Evolutionary conservation across 495 filamentous ascomycete genomes (phyloP), one percentile per base, ranked within the genome.

Genomic region (Eremomyces bilateralis): DNA sequence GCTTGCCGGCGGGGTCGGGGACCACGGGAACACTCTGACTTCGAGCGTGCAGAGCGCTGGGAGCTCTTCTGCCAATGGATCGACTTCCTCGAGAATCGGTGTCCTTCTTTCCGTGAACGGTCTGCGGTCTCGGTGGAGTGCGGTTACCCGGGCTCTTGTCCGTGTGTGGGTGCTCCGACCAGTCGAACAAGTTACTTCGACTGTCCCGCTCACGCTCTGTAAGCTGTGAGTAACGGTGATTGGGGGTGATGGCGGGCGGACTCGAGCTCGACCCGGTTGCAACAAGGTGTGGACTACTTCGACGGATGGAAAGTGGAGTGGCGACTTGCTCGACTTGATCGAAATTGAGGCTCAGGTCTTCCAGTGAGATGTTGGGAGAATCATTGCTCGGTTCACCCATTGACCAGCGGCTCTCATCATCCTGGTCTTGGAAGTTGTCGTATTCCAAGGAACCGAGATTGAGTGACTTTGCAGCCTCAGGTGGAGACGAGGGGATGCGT

Each of bases 11-110:
- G 39, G 54, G 40, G 13, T 88, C 81, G 25, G 71, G 69, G 2
- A 78, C 71, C 12, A 88, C 67, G 0, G 88, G 88, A n/a, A 97
- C 83, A 52, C 88, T 97, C 47, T 93, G 83, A 47, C 88, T 94
- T 31, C 88, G 73, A 30, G 91, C 62, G 50, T 95, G 88, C 16
- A 80, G 58, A 1, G 73, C 68, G 41, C 63, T 78, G 21, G 81
- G 76, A 12, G 69, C 71, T 42, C 82, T 77, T 29, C 85, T 76
- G 42, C 67, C 79, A 19, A 68, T 57, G 18, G 72, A 56, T 34
- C 80, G 73, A 42, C 80, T 82, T 31, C 76, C 80, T 50, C 80
- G 64, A 33, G 62, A 49, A 41, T 80, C 69, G 33, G 63, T 60
- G 46, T 72, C 65, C 51, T 92, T 81, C 54, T 90, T 94, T 2